Conservation (phyloP, 805 yeast species). For the Metschnikowia sp. region DNA sequence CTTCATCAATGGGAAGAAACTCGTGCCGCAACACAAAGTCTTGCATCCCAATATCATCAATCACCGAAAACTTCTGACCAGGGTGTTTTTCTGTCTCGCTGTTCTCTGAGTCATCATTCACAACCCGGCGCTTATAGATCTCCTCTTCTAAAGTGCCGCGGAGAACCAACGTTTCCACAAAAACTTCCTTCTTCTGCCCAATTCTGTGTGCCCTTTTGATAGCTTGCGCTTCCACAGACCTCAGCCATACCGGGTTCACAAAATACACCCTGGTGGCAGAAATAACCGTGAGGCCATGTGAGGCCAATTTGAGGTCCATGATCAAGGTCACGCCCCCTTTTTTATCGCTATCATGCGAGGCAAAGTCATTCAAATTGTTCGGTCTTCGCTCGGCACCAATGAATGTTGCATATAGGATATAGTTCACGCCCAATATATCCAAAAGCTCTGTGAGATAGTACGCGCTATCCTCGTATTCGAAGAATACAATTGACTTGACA, state of each 20-base stretch:
- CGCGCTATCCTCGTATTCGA: conserved; percentile 70
- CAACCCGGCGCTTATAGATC: conserved; percentile 46
- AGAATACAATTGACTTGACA: conserved; percentile 59
- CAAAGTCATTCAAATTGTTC: conserved; percentile 49
- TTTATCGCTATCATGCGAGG: conserved; percentile 28
- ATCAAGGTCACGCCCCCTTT: conserved; percentile 51
- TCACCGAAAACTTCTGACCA: conserved; percentile 36
- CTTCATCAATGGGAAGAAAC: conserved; percentile 35
- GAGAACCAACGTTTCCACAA: conserved; percentile 65
- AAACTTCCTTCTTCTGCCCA: conserved; percentile 62
- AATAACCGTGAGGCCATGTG: conserved; percentile 67
- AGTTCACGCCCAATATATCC: conserved; percentile 58
- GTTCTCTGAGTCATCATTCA: conserved; percentile 4
- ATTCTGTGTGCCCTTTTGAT: conserved; percentile 75
- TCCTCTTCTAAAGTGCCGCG: conserved; percentile 66
- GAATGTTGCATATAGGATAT: conserved; percentile 62
- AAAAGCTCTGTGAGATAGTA: conserved; percentile 62
- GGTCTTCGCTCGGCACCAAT: conserved; percentile 50
- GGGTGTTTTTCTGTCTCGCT: conserved; percentile 13
- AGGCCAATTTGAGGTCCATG: conserved; percentile 65
- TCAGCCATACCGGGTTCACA: conserved; percentile 69
- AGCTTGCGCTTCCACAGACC: conserved; percentile 70
- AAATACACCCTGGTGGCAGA: conserved; percentile 69
- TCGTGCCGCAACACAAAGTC: conserved; percentile 49
- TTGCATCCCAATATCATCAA: conserved; percentile 59